phyloP scores from a whole-genome alignment of 2,329 filamentous ascomycete genomes.

The Pseudopithomyces maydicus region DNA sequence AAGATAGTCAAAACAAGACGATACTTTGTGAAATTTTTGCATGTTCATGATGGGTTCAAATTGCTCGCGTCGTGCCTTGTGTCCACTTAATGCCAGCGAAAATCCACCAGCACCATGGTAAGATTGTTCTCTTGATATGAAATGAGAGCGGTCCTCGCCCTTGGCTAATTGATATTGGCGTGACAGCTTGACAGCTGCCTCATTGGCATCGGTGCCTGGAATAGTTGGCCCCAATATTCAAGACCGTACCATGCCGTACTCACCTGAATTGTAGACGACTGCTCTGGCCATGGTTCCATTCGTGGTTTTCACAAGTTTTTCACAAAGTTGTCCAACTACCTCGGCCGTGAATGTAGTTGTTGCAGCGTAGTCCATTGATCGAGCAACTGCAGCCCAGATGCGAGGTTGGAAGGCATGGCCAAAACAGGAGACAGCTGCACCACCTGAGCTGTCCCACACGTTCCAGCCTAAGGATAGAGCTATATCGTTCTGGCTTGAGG shows the following conservation, averaged over 20 bases:
- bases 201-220: conserved; percentile 65
- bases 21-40: conserved; percentile 64
- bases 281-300: conserved; percentile 58
- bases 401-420: background rate
- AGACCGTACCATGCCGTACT: background rate
- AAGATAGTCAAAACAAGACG: conserved; percentile 70
- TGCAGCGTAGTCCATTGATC: background rate
- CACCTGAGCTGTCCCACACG: background rate
- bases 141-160: conserved; percentile 52
- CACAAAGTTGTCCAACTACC: background rate
- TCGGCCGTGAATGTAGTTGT: background rate
- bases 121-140: conserved; percentile 68
- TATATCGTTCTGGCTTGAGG: background rate
- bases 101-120: conserved; percentile 76
- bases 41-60: conserved; percentile 67
- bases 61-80: conserved; percentile 62
- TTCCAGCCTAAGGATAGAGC: background rate
- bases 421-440: background rate
- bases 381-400: background rate
- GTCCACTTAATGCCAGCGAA: conserved; percentile 67
- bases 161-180: conserved; percentile 63
- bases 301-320: conserved; percentile 55
- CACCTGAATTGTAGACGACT: conserved; percentile 64
- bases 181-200: conserved; percentile 70
- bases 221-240: background rate